Base-by-base conservation (phyloP, 2,329 filamentous ascomycete genomes). In the Teratosphaeria zuluensis region DNA sequence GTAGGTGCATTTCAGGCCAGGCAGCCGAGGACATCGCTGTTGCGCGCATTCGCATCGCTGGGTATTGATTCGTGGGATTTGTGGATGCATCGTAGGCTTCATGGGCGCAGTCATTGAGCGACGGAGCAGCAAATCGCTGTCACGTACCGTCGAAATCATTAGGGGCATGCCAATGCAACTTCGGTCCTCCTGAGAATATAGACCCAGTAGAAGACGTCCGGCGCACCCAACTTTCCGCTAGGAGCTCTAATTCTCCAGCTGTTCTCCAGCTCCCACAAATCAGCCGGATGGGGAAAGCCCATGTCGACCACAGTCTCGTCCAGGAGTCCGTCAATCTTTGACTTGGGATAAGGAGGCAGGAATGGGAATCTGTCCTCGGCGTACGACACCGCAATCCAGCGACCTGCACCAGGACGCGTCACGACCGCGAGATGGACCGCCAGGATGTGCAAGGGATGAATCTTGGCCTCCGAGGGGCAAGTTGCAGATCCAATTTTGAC, bases 331-430 rank as follows among this genome's bases (percentile, higher is more conserved):
- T 68, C 58, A 16, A 51, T 56, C 5, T 56, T 55, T 6, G 59
- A 65, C 0, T 54, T 51, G 6, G 60, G 61, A 16, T 65, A 65
- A 5, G 62, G 60, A 54, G 62, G 59, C 3, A 73, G 51, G 55
- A 75, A 76, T 1, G 70, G 70, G 55, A 74, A 77, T 14, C 75
- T 70, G 21, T 73, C 71, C n/a, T 64, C 62, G 0, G 72, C 73
- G 60, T 76, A 77, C 0, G 73, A 75, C 2, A 76, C 59, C 4
- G 69, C 63, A 53, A 77, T 70, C 75, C 75, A 77, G 24, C 65
- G 66, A 4, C 68, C 73, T 4, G 66, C 66, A 2, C 56, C 46
- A 2, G 74, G 72, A 54, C 69, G 72, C 0, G 73, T 66, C 4
- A 75, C 58, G 3, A 71, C 65, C 1, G 75, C 74, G 7, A 77